Percentiles rank a stretch among this genome's conserved stretches.
Evolutionary conservation across 139 green algal genomes (phyloP).

Genomic region (Asterochloris sp.): DNA sequence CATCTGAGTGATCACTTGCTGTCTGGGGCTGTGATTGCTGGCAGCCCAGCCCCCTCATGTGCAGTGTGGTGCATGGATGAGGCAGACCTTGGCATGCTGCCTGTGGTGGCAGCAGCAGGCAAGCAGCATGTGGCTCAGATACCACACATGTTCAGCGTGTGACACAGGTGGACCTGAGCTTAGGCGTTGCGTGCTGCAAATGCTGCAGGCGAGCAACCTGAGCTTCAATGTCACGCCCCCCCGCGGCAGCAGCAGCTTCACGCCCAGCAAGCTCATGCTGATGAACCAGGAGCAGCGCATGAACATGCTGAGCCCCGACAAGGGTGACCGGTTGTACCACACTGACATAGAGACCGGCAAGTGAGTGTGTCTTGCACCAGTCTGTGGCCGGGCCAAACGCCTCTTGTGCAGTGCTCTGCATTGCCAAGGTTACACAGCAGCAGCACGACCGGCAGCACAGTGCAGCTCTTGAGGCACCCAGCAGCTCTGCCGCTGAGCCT

Average conservation of each 20-base stretch:
- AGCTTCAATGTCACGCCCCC: slow-evolving; percentile 37
- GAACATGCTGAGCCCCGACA: slow-evolving; percentile 79
- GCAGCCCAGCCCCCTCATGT: too few relatives aligned
- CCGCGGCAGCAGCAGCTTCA: slow-evolving; percentile 23
- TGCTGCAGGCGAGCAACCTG: slow-evolving; percentile 25
- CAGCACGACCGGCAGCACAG: too few relatives aligned
- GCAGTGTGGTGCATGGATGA: too few relatives aligned
- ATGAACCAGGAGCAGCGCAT: slow-evolving; percentile 76
- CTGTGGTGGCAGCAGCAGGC: too few relatives aligned
- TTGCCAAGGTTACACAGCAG: too few relatives aligned
- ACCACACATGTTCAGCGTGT: not conserved
- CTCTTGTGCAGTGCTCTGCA: too few relatives aligned
- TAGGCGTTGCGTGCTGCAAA: not conserved
- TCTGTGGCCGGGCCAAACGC: too few relatives aligned
- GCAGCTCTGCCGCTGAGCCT: too few relatives aligned
- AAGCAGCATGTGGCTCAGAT: not conserved
- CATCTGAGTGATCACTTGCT: not conserved
- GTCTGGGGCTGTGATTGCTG: too few relatives aligned
- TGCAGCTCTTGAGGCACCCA: too few relatives aligned
- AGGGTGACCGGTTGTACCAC: slow-evolving; percentile 53
- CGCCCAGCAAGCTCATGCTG: slow-evolving; percentile 61
- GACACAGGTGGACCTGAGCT: not conserved
- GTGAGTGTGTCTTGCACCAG: not conserved
- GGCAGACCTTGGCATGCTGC: too few relatives aligned
- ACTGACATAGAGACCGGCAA: slow-evolving; percentile 61